These are phyloP conservation scores for Piper betle DNA, from an alignment of 164 flowering plant species.

Conservation along the genomic window DNA sequence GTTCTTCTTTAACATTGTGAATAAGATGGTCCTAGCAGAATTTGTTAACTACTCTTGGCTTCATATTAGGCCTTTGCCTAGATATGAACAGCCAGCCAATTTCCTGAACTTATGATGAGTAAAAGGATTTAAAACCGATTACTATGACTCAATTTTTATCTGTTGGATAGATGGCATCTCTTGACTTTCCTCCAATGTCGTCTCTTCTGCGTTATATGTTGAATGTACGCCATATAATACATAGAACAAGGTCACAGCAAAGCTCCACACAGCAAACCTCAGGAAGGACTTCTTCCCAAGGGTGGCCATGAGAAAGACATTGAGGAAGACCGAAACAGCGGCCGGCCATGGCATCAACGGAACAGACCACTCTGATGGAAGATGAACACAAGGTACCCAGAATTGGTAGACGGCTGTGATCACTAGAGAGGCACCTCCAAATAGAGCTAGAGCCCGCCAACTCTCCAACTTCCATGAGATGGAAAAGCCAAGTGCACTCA, in stretches of 20 bases:
- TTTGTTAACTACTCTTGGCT: no score
- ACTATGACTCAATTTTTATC: conserved; percentile 26
- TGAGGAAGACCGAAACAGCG: conserved; percentile 54
- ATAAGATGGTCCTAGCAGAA: no score
- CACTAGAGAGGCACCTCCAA: conserved; percentile 26
- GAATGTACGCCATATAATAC: conserved; percentile 75
- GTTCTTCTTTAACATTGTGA: no score
- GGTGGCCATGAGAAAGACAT: conserved; percentile 57
- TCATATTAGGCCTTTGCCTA: no score
- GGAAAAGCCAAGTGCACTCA: conserved; percentile 44
- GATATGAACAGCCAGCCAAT: no score
- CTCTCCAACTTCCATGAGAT: conserved; percentile 45
- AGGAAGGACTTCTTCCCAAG: conserved; percentile 31
- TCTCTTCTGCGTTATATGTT: conserved; percentile 52
- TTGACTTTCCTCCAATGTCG: conserved; percentile 13
- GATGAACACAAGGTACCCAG: conserved; percentile 15
- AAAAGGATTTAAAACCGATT: no score
- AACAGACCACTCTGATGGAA: conserved; percentile 38
- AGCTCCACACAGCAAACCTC: conserved; percentile 65
- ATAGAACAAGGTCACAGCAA: conserved; percentile 46
- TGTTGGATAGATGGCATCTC: conserved; percentile 20
- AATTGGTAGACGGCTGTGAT: conserved; percentile 36
- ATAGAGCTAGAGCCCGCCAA: conserved; percentile 34
- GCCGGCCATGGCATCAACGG: conserved; percentile 94
- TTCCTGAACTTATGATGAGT: no score